Percentiles rank a stretch among this genome's conserved stretches.
Evolutionary conservation across 164 flowering plant genomes (phyloP).

Genomic region (Berberis vulgaris): DNA sequence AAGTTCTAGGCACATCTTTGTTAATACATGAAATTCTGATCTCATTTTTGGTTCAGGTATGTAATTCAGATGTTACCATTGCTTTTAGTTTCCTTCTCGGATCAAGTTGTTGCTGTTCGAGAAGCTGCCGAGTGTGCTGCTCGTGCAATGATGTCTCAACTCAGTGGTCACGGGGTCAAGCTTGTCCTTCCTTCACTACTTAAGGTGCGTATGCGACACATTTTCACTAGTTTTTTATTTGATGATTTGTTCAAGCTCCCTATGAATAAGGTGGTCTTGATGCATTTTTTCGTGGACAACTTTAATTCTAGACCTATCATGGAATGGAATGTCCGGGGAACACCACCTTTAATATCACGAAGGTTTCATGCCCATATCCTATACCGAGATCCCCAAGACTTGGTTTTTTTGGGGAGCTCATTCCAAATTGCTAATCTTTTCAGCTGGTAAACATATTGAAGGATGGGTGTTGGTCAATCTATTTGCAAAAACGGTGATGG

Average conservation of each 20-base stretch:
- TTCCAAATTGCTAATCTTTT: no score
- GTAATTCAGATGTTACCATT: constrained; percentile 89
- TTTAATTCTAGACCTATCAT: no score
- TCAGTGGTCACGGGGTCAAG: constrained; percentile 94
- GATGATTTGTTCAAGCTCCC: neutral
- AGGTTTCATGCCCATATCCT: no score
- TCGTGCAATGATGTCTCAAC: constrained; percentile 99
- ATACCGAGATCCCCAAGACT: no score
- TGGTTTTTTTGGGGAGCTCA: no score
- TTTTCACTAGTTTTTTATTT: neutral
- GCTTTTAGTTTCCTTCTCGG: constrained; percentile 90
- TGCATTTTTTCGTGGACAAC: no score
- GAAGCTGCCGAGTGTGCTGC: constrained; percentile 99
- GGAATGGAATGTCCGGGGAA: no score
- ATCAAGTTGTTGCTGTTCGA: constrained; percentile 95
- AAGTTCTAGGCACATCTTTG: neutral
- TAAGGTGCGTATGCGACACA: constrained; percentile 40
- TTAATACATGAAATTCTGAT: neutral
- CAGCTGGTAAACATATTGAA: no score
- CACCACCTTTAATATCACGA: no score
- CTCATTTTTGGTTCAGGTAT: constrained; percentile 47
- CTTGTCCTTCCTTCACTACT: constrained; percentile 94
- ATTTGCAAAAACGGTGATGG: no score
- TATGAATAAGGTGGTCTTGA: neutral
- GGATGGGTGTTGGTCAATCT: no score